A percentile compares a stretch with the other conserved stretches of the same genome.
phyloP scores from a whole-genome alignment of 202 grass and related monocot species.

The Musa balbisiana region DNA sequence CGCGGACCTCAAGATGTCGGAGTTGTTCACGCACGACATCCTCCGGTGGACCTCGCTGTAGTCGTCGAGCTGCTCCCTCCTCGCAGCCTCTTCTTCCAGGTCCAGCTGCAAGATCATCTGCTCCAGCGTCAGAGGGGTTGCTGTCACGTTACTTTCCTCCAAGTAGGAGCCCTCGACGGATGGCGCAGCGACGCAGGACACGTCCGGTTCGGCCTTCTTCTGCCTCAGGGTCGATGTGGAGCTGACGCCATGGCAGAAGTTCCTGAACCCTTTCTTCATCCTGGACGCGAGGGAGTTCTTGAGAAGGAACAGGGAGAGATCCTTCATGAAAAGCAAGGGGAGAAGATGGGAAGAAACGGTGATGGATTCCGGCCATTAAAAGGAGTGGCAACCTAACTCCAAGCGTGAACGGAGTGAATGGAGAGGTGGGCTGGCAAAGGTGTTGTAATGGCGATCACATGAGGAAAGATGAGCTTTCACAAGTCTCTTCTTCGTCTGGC shows the following conservation, averaged over 20 bases:
- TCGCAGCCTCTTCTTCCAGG: conserved; percentile 59
- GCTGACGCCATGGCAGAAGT: conserved; percentile 50
- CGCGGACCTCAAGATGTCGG: conserved; percentile 70
- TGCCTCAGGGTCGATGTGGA: conserved; percentile 64
- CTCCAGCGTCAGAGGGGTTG: conserved; percentile 46
- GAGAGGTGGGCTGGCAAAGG: background rate
- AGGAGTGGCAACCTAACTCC: background rate
- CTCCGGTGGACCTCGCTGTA: conserved; percentile 30
- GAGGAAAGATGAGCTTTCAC: background rate
- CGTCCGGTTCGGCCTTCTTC: conserved; percentile 23
- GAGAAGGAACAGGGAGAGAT: background rate
- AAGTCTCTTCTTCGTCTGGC: background rate
- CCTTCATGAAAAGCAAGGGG: background rate
- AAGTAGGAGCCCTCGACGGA: conserved; percentile 41
- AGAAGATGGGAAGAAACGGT: background rate
- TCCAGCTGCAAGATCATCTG: conserved; percentile 96
- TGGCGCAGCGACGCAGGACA: conserved; percentile 30
- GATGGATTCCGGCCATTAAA: background rate
- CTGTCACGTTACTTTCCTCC: conserved; percentile 31
- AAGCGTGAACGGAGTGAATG: conserved; percentile 2
- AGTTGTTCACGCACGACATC: conserved; percentile 79
- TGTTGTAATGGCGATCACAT: background rate
- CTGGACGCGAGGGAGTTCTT: background rate
- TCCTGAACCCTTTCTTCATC: conserved; percentile 9
- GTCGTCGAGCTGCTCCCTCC: conserved; percentile 27